phyloP scores from a whole-genome alignment of 1,139 yeast genomes.

The Diutina ranongensis region DNA sequence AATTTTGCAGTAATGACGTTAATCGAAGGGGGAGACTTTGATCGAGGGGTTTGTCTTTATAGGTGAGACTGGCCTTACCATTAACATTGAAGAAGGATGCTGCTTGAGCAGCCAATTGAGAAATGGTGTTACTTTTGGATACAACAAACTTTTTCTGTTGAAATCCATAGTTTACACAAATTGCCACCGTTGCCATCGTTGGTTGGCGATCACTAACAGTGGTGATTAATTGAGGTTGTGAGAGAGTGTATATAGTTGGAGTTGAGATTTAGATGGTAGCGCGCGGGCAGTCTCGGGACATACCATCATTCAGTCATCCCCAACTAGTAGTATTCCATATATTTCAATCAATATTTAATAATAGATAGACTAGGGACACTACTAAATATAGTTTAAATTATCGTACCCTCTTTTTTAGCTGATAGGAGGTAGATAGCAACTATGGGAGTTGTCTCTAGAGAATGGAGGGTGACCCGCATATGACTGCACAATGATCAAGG shows the following conservation, averaged over 20 bases:
- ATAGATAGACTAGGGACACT: too few species aligned
- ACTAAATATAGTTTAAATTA: too few species aligned
- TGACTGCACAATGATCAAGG: neutral
- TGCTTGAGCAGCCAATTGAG: constrained; percentile 2
- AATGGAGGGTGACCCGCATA: too few species aligned
- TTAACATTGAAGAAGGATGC: neutral
- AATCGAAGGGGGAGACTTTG: neutral
- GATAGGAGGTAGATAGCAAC: too few species aligned
- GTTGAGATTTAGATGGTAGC: neutral
- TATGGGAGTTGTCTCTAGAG: too few species aligned
- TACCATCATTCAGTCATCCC: too few species aligned
- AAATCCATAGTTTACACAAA: neutral
- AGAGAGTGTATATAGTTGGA: too few species aligned
- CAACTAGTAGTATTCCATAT: too few species aligned
- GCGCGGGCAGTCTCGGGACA: too few species aligned
- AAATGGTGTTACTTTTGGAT: neutral
- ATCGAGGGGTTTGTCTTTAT: constrained; percentile 2
- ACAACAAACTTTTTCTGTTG: neutral
- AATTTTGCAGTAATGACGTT: neutral
- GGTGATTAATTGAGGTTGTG: too few species aligned
- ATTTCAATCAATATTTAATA: too few species aligned
- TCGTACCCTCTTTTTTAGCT: neutral
- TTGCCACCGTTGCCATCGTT: neutral
- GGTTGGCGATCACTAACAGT: too few species aligned
- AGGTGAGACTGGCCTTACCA: neutral